Base-by-base conservation (phyloP, 768 basidiomycete species). In the Termitomyces sp. region DNA sequence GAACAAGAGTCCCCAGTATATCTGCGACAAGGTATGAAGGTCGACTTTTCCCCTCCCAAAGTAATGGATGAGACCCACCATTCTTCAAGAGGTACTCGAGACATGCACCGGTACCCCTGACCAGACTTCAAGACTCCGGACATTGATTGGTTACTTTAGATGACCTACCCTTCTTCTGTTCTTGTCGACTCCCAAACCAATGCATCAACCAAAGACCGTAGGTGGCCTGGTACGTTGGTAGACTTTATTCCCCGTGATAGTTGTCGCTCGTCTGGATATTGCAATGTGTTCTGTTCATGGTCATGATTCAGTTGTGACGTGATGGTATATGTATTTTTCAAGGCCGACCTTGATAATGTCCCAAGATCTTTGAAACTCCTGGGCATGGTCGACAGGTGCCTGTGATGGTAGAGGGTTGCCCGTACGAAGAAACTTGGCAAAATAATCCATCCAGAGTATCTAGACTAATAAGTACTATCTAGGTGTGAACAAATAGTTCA, bases 201-300 rank as follows among this genome's bases (percentile, higher is more conserved):
- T 14, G 88, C 78, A 71, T 95, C 90, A 2, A 94, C 90, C 79
- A 98, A 87, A 5, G 85, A 82, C 64, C 84, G 80, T 20, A 96
- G 76, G 63, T 85, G 82, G 26, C 72, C 75, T 8, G 94, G 92
- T 0, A 95, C 93, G 68, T 85, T 81, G 3, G 95, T 97, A 11
- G 85, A 84, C 52, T 74, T 74, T 65, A 95, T 94, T 14, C 95
- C 93, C 67, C 81, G 84, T 13, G 83, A 76, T 38, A 97, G 70
- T 69, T 95, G 93, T 41, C 94, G 80, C 74, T 97, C 94, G 71
- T 97, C 93, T 0, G 94, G 94, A 67, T 89, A 79, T 49, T 82
- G 73, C n/a, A 97, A 81, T 5, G 90, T 94, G 62, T 84, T 83
- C 94, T 95, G 63, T 20, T 52, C 43, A 36, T 28, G 20, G 28